Evolutionary conservation across 305 asterid genomes (phyloP), one percentile per base, ranked within the genome.

Genomic region (Vinca major): DNA sequence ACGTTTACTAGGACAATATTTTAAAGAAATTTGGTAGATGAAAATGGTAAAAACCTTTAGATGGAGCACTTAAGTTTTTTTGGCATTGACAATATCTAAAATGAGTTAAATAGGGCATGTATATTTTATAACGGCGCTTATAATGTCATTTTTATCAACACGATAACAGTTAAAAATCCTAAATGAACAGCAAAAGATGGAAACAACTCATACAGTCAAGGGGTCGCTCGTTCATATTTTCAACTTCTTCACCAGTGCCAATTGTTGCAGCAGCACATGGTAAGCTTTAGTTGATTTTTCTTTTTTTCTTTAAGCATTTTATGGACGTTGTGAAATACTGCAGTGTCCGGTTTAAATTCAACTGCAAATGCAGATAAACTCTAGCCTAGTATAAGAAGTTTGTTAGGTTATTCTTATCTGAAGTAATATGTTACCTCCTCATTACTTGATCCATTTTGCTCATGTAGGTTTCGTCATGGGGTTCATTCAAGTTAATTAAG

Each of bases 141-240:
- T 49, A 26, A 45, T 20, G 62, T 55, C 48, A 20, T 55, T 54
- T 54, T 20, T 5, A 68, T 48, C 3, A 16, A 40, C 10, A 36
- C 10, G 48, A 48, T 54, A 4, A 52, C 19, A 63, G 36, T 72
- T 26, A 26, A 26, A 26, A 78, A 14, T 72, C 68, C 65, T 60
- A 65, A 76, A 73, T 78, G 68, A 66, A 66, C 96, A 93, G 98
- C 90, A 86, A 89, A 84, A 81, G 74, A 77, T 93, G 98, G 98
- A 93, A 93, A 85, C 84, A 87, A 78, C 87, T 93, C 41, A 86
- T 92, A 74, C 98, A 93, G 80, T 90, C 98, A 45, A 83, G 96
- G 55, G 98, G 97, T 13, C 90, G 98, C 50, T 86, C 98, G 72
- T 93, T 93, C 81, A 93, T 93, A 85, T 93, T 93, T 80, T 93